Evolutionary conservation across 2,329 filamentous ascomycete genomes (phyloP).

Genomic region (Sarocladiaceae sp.): DNA sequence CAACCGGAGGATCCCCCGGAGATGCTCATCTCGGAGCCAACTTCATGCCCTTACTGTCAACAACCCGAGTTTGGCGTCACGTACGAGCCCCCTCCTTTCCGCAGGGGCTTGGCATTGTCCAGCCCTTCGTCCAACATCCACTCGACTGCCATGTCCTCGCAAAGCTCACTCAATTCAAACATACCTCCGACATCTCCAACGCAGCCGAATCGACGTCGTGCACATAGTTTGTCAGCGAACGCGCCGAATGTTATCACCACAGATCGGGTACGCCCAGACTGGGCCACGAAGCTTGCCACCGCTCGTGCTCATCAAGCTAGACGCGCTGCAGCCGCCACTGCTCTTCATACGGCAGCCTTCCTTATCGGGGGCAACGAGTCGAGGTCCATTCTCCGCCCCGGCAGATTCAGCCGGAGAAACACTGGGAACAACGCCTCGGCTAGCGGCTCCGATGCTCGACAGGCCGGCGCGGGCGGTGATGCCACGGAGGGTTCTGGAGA

Average conservation of each 20-base stretch:
- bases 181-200: constrained; percentile 30
- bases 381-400: constrained; percentile 37
- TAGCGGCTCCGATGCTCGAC: constrained; percentile 19
- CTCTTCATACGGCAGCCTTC: constrained; percentile 90
- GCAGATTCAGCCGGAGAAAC: constrained; percentile 53
- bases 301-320: constrained; percentile 80
- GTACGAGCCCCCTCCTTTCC: constrained; percentile 83
- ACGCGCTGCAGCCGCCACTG: constrained; percentile 85
- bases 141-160: constrained; percentile 68
- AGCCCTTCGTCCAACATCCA: constrained; percentile 32
- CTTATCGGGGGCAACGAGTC: constrained; percentile 63
- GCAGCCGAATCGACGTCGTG: constrained; percentile 33
- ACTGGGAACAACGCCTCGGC: constrained; percentile 29
- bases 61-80: constrained; percentile 95
- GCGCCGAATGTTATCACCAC: constrained; percentile 86
- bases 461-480: constrained; percentile 11
- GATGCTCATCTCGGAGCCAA: constrained; percentile 81
- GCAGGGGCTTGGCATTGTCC: constrained; percentile 70
- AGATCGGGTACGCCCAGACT: constrained; percentile 87
- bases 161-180: constrained; percentile 66
- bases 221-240: constrained; percentile 67
- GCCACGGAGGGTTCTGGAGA: constrained; percentile 19
- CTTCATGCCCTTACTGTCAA: constrained; percentile 90
- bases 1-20: constrained; percentile 47
- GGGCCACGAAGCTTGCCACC: constrained; percentile 81